Evolutionary conservation across 495 filamentous ascomycete species (phyloP), one percentile per base, ranked within the genome.

Genomic region (Bathelium albidoporum): DNA sequence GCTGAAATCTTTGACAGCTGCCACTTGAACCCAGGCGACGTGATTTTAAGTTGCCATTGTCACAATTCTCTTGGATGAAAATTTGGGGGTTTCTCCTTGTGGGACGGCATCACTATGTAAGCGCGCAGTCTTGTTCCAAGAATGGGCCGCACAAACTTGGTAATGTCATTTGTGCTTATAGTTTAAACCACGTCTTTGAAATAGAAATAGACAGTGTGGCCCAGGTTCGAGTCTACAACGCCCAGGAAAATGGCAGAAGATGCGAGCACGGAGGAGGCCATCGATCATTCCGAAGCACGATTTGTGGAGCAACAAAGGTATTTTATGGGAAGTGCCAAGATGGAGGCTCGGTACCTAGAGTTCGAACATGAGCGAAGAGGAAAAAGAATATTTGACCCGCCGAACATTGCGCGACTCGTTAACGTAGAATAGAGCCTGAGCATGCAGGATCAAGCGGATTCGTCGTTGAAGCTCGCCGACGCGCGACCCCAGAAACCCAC

Each of bases 11-110:
- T 49, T 49, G 5, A n/a, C 34, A 1, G 36, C 60, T 49, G 36
- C 43, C 60, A 62, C 4, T 4, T 62, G 34, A 31, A 43, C 5
- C 60, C 34, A 62, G 5, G 60, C 34, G n/a, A 62, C 60, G 26
- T 62, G 34, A 32, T 45, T 18, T 29, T 39, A 62, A 26, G 22
- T 10, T 52, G 60, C 43, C 29, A 62, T 49, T 1, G 24, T 0
- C 20, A 28, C 4, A 0, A 29, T 10, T 28, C 11, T 0, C 4
- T 3, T 18, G 18, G 20, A 18, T 18, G 49, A 55, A 29, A 7
- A 5, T 20, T 29, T 2, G 26, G 49, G 24, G n/a, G n/a, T n/a
- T 14, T 39, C 34, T 39, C 5, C 34, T 5, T 5, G 34, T 39
- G 14, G 5, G 14, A 14, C 34, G 34, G 34, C 34, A 39, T 14